phyloP scores from a whole-genome alignment of 139 green algal genomes.

The Chlamydomonas eustigma region DNA sequence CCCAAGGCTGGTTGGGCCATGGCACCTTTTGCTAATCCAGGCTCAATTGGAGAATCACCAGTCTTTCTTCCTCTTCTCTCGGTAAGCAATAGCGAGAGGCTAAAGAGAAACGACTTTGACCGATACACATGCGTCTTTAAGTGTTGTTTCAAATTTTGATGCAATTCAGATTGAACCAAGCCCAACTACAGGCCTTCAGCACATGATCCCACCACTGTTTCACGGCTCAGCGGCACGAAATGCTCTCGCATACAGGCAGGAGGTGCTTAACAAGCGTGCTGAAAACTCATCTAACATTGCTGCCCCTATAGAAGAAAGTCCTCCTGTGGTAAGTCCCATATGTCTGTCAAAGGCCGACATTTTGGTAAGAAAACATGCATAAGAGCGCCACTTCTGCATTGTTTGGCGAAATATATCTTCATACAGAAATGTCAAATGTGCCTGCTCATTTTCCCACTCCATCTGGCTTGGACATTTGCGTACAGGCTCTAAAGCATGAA shows the following conservation, averaged over 20 bases:
- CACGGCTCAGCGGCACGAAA: background rate
- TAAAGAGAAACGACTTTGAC: background rate
- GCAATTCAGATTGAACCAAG: conserved; percentile 1
- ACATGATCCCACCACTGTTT: conserved; percentile 12
- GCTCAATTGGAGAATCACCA: background rate
- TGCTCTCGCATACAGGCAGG: background rate
- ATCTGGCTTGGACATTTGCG: too few species aligned
- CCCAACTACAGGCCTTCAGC: conserved; percentile 6
- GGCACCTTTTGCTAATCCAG: background rate
- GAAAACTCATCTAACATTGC: background rate
- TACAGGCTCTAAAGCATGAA: background rate
- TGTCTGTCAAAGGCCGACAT: too few species aligned
- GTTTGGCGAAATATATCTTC: too few species aligned
- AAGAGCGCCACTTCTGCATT: too few species aligned
- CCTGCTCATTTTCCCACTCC: too few species aligned
- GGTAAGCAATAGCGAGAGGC: background rate
- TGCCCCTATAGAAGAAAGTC: background rate
- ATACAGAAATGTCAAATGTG: too few species aligned
- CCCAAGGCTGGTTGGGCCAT: background rate
- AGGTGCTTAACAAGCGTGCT: background rate
- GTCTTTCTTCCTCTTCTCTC: background rate
- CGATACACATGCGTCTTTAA: too few species aligned
- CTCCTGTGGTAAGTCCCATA: background rate
- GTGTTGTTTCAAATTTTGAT: too few species aligned
- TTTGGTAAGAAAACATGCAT: too few species aligned